A percentile compares a stretch with the other conserved stretches of the same genome.
Evolutionary conservation across 164 flowering plant genomes (phyloP).

Genomic region (Protea cynaroides): DNA sequence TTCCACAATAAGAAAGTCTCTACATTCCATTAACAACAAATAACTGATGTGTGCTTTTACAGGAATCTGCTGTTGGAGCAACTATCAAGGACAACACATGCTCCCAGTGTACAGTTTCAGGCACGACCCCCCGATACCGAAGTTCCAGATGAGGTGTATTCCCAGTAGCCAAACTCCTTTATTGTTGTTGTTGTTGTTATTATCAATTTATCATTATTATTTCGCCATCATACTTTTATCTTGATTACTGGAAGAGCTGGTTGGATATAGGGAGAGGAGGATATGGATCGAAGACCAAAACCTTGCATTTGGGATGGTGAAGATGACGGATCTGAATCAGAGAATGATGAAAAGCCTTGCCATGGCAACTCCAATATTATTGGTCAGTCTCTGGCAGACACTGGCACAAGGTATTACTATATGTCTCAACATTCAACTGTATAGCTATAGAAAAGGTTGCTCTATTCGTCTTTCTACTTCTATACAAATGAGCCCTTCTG

Average conservation of each 20-base stretch:
- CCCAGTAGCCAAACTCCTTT: neutral
- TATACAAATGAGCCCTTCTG: neutral
- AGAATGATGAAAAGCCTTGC: conserved; percentile 41
- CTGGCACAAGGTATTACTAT: conserved; percentile 24
- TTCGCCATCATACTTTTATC: no score
- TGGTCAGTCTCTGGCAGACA: conserved; percentile 13
- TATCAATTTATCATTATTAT: neutral
- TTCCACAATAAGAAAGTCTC: no score
- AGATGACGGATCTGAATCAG: conserved; percentile 57
- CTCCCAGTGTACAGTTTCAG: conserved; percentile 85
- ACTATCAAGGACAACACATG: conserved; percentile 62
- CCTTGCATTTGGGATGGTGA: conserved; percentile 78
- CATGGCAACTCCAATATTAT: conserved; percentile 10
- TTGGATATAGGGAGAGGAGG: conserved; percentile 56
- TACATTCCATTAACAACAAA: no score
- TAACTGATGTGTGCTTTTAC: conserved; percentile 6
- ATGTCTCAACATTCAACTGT: neutral
- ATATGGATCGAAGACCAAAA: conserved; percentile 57
- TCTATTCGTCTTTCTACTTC: neutral
- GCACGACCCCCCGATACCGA: conserved; percentile 51
- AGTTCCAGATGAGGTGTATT: conserved; percentile 65
- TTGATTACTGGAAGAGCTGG: neutral
- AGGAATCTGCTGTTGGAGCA: conserved; percentile 75
- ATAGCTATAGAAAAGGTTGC: neutral
- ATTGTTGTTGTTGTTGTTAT: neutral